These are phyloP conservation scores for Rosa hybrid DNA, from an alignment of 331 rosid species.

Conservation along the genomic window DNA sequence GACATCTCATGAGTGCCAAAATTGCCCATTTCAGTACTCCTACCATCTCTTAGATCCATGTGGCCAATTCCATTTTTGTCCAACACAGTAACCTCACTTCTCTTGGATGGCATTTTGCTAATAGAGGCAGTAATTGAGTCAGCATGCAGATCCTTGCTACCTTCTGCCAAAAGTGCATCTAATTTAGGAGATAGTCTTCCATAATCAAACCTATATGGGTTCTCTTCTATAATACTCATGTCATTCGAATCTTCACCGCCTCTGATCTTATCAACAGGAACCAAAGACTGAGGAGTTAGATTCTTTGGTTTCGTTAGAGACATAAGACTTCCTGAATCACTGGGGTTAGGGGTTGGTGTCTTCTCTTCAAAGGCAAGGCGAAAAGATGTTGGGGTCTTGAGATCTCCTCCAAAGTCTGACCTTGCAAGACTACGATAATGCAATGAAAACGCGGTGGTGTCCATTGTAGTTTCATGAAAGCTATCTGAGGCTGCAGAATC, in stretches of 20 bases:
- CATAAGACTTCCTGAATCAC: slow-evolving; percentile 63
- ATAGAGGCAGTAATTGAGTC: slow-evolving; percentile 24
- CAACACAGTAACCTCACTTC: slow-evolving; percentile 17
- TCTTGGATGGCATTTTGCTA: slow-evolving; percentile 15
- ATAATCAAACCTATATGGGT: slow-evolving; percentile 44
- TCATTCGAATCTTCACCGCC: slow-evolving; percentile 61
- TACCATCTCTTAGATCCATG: slow-evolving; percentile 14
- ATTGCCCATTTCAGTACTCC: slow-evolving; percentile 22
- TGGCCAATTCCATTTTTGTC: slow-evolving; percentile 13
- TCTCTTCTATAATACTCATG: slow-evolving; percentile 75
- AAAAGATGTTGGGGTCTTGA: slow-evolving; percentile 69
- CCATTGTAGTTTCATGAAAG: slow-evolving; percentile 79
- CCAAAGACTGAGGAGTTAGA: slow-evolving; percentile 30
- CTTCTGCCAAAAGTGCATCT: slow-evolving; percentile 62
- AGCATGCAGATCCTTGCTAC: slow-evolving; percentile 47
- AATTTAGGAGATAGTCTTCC: slow-evolving; percentile 55
- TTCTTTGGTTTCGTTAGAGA: slow-evolving; percentile 52
- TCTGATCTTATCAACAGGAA: slow-evolving; percentile 32
- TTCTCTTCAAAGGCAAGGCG: slow-evolving; percentile 47
- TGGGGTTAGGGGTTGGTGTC: slow-evolving; percentile 40
- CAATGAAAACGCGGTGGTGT: slow-evolving; percentile 85
- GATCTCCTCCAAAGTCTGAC: slow-evolving; percentile 70
- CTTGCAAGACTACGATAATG: slow-evolving; percentile 85
- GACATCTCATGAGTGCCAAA: slow-evolving; percentile 19
- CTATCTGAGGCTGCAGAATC: slow-evolving; percentile 69